Conservation (phyloP, 768 basidiomycete genomes). For the Cystobasidium onofrii region DNA sequence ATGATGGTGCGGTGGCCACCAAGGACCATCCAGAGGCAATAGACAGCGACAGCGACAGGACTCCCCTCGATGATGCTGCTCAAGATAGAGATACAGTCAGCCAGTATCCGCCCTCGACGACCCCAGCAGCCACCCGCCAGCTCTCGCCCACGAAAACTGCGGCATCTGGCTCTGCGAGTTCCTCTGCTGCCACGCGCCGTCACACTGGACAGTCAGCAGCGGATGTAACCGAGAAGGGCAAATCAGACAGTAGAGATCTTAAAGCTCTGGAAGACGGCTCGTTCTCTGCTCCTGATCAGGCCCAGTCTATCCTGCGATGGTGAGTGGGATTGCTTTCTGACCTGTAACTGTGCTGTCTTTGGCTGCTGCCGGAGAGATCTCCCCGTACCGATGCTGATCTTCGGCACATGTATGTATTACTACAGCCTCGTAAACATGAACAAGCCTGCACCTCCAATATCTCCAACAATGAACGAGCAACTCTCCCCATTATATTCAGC, state of each 20-base stretch:
- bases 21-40: too few relatives aligned
- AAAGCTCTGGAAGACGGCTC: not conserved
- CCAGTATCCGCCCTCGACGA: not conserved
- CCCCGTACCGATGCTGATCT: too few relatives aligned
- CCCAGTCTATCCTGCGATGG: not conserved
- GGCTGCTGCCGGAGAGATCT: too few relatives aligned
- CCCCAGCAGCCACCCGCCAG: not conserved
- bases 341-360: not conserved
- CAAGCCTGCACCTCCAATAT: conserved; percentile 15
- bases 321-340: not conserved
- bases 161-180: not conserved
- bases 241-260: not conserved
- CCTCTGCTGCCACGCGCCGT: not conserved
- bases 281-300: not conserved
- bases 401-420: too few relatives aligned
- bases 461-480: conserved; percentile 51
- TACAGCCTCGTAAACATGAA: conserved; percentile 25
- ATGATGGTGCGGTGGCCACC: not conserved
- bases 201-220: not conserved
- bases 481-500: conserved; percentile 57
- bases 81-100: too few relatives aligned
- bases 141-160: not conserved
- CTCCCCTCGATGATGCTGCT: not conserved
- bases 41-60: not conserved
- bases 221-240: too few relatives aligned